These are phyloP conservation scores for Solanum bulbocastanum DNA, from an alignment of 257 asterid genomes.

Conservation along the genomic window DNA sequence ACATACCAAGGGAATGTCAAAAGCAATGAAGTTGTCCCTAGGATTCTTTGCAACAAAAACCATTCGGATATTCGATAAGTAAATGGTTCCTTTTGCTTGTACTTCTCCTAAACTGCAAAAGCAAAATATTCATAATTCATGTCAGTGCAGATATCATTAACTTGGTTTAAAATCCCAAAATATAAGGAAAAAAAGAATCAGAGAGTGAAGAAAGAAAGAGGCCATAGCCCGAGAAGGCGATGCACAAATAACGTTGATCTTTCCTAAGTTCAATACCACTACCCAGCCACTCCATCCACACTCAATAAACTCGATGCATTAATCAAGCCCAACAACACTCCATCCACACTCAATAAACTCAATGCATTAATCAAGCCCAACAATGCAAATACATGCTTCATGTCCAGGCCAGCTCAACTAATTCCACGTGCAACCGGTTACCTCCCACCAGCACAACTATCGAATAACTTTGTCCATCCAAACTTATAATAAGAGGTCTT, in stretches of 20 bases:
- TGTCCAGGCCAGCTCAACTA: not conserved
- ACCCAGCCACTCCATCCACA: not conserved
- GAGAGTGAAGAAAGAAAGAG: not conserved
- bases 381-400: not conserved
- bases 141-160: not conserved
- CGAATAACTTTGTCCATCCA: not conserved
- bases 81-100: conserved; percentile 72
- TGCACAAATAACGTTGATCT: not conserved
- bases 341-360: not conserved
- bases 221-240: not conserved
- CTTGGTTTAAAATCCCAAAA: not conserved
- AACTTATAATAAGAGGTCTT: not conserved
- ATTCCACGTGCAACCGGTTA: not conserved
- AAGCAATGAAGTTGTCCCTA: conserved; percentile 42
- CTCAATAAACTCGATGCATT: not conserved
- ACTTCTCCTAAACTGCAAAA: conserved; percentile 60
- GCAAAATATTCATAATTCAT: not conserved
- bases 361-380: not conserved
- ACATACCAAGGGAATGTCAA: conserved; percentile 87
- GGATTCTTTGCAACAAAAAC: conserved; percentile 81
- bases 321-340: too few relatives aligned
- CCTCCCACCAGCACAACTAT: not conserved
- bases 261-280: accelerated
- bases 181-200: too few relatives aligned
- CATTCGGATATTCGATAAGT: conserved; percentile 88